Conservation (phyloP, 179 eudicot genomes). For the Nepenthes alata region DNA sequence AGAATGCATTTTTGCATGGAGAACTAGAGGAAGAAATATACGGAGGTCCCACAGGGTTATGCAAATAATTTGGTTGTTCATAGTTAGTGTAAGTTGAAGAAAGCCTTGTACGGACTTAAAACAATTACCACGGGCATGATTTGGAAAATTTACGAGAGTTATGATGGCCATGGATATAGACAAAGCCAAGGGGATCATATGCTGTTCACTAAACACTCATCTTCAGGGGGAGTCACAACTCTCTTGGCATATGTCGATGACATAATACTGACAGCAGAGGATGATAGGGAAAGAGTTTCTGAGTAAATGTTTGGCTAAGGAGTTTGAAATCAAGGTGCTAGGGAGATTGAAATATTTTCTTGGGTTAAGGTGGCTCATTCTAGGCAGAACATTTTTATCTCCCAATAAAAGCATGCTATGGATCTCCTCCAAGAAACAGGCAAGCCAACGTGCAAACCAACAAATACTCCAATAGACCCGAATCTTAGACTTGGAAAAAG, state of each 20-base stretch:
- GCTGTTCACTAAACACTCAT: not conserved
- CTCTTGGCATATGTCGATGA: slow-evolving; percentile 1
- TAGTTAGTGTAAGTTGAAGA: slow-evolving; percentile 1
- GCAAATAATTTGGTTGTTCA: not conserved
- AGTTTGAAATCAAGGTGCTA: not conserved
- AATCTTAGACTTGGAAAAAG: not conserved
- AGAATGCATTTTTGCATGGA: not conserved
- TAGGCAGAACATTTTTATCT: not conserved
- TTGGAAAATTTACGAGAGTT: not conserved
- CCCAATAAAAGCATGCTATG: slow-evolving; percentile 1
- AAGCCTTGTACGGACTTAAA: not conserved
- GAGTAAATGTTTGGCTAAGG: not conserved
- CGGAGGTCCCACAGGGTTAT: not conserved
- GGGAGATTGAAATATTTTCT: not conserved
- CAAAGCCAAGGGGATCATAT: not conserved
- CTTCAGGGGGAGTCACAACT: not conserved
- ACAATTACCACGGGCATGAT: not conserved
- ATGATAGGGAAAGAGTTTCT: not conserved
- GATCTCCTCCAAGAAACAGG: not conserved
- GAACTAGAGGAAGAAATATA: not conserved
- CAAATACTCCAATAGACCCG: not conserved
- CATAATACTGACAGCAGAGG: not conserved
- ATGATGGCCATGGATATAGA: not conserved
- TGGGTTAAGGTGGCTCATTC: not conserved
- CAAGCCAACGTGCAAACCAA: not conserved